Evolutionary conservation across 2,329 filamentous ascomycete species (phyloP).

Genomic region (Fusarium mexicanum): DNA sequence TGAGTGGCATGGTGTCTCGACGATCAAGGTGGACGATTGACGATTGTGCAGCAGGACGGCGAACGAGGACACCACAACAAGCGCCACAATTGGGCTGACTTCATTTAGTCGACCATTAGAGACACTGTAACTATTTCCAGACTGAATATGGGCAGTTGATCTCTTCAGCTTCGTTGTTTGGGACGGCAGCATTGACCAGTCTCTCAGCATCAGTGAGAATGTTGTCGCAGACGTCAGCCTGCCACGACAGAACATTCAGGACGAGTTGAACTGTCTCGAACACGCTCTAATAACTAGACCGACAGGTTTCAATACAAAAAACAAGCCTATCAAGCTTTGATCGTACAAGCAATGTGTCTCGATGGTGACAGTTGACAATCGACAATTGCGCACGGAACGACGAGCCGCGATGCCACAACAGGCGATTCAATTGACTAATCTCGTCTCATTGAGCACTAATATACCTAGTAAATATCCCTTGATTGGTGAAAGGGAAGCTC

Average conservation of each 20-base stretch:
- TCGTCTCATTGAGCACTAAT: accelerated
- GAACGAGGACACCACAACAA: not conserved
- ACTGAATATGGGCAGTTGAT: not conserved
- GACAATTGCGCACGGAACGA: not conserved
- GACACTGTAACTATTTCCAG: accelerated
- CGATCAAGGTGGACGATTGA: not conserved
- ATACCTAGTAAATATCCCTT: accelerated
- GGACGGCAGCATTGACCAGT: not conserved
- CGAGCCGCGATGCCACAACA: not conserved
- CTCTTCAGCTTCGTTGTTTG: no score
- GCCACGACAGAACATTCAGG: no score
- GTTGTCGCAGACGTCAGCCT: not conserved
- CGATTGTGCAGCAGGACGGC: not conserved
- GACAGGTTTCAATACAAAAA: no score
- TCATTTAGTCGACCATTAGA: accelerated
- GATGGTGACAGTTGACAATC: not conserved
- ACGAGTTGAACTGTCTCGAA: accelerated
- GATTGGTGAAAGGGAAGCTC: accelerated
- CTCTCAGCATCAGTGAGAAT: not conserved
- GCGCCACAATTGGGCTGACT: not conserved
- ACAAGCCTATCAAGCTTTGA: no score
- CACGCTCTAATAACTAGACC: accelerated
- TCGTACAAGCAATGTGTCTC: not conserved
- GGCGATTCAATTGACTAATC: no score
- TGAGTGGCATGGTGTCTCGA: not conserved